These are phyloP conservation scores for Fusarium neocosmosporiellum DNA, from an alignment of 2,329 filamentous ascomycete species.

Conservation along the genomic window DNA sequence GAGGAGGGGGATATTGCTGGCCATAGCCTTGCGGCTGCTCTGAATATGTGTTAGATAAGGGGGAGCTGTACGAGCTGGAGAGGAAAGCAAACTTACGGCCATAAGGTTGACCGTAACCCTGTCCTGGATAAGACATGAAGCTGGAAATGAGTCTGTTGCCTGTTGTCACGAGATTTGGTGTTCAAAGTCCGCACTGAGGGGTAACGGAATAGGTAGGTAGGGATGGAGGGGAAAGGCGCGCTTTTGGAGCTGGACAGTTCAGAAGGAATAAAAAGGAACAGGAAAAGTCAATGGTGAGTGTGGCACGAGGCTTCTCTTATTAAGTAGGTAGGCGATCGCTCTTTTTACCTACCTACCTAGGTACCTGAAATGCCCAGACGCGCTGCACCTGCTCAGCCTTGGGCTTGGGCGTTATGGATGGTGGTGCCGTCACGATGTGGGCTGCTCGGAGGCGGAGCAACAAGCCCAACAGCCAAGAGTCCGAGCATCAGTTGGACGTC, in stretches of 20 bases:
- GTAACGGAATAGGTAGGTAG: neutral
- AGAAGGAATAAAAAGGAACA: constrained; percentile 9
- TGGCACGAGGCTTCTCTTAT: constrained; percentile 29
- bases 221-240: constrained; percentile 1
- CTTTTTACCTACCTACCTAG: too few relatives aligned
- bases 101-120: constrained; percentile 46
- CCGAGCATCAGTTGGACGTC: constrained; percentile 29
- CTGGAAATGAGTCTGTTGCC: constrained; percentile 20
- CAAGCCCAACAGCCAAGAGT: constrained; percentile 4
- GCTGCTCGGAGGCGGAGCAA: constrained; percentile 30
- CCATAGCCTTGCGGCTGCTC: constrained; percentile 55
- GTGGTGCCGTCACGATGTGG: constrained; percentile 32
- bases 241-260: constrained; percentile 1
- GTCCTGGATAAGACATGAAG: constrained; percentile 51
- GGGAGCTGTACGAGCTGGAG: neutral
- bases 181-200: constrained; percentile 16
- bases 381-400: constrained; percentile 34
- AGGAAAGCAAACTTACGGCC: constrained; percentile 48
- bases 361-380: constrained; percentile 13
- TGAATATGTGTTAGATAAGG: constrained; percentile 29
- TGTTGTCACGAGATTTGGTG: neutral
- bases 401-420: constrained; percentile 32
- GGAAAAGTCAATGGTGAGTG: neutral
- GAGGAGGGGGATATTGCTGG: constrained; percentile 49
- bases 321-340: neutral